These are phyloP conservation scores for Lactarius quietus DNA, from an alignment of 768 basidiomycete genomes.

Conservation along the genomic window DNA sequence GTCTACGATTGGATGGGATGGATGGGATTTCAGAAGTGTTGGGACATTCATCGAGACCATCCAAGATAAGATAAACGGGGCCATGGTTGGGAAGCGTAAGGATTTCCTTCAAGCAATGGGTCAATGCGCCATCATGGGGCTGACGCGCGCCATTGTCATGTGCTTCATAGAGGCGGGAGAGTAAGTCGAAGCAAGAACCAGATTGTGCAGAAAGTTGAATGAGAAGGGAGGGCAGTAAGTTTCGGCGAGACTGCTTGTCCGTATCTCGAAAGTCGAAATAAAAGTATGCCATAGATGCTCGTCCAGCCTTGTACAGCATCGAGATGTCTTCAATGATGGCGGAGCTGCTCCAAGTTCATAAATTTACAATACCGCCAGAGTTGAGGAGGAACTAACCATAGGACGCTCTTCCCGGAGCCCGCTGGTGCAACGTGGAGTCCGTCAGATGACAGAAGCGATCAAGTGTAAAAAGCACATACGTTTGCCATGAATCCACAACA, in stretches of 20 bases:
- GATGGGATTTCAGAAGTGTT: slow-evolving; percentile 44
- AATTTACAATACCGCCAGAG: not conserved
- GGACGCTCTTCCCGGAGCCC: not conserved
- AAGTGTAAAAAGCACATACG: not conserved
- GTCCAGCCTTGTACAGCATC: not conserved
- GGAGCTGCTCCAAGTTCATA: not conserved
- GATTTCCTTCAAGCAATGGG: not conserved
- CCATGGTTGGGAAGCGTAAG: not conserved
- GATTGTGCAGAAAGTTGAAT: not conserved
- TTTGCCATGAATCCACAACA: not conserved
- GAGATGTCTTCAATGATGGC: not conserved
- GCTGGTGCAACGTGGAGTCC: not conserved
- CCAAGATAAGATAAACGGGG: not conserved
- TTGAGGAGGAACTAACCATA: not conserved
- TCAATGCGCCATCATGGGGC: not conserved
- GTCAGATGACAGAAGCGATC: not conserved
- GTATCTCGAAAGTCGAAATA: not conserved
- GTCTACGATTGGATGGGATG: slow-evolving; percentile 39
- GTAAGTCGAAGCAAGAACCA: not conserved
- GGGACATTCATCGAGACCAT: slow-evolving; percentile 21
- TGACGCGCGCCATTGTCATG: not conserved
- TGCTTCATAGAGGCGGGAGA: not conserved
- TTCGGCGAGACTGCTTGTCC: not conserved
- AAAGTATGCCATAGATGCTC: not conserved
- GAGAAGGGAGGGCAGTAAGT: not conserved